Evolutionary conservation across 2,329 filamentous ascomycete species (phyloP).

Genomic region (Uncinocarpus reesii): DNA sequence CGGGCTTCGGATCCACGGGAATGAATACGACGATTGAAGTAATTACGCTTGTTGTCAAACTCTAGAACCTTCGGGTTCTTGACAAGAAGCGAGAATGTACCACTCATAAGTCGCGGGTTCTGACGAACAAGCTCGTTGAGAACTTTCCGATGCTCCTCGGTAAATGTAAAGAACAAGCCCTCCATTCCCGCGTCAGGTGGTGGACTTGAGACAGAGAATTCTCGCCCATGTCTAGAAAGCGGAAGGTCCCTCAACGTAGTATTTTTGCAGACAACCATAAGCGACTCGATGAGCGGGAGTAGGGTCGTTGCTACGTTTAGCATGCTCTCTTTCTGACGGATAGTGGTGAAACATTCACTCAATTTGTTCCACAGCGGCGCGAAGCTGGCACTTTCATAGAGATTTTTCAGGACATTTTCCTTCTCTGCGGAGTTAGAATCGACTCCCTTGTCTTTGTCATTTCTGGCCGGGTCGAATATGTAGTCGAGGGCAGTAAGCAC

Average conservation of each 20-base stretch:
- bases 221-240: constrained; percentile 46
- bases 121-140: constrained; percentile 95
- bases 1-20: constrained; percentile 59
- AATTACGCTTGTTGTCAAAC: constrained; percentile 99
- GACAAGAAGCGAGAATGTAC: constrained; percentile 87
- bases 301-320: constrained; percentile 94
- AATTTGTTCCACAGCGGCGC: constrained; percentile 84
- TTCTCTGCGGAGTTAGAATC: constrained; percentile 55
- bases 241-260: constrained; percentile 65
- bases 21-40: constrained; percentile 91
- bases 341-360: constrained; percentile 76
- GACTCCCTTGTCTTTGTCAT: constrained; percentile 42
- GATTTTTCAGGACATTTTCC: constrained; percentile 71
- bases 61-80: constrained; percentile 98
- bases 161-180: constrained; percentile 90
- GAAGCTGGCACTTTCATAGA: constrained; percentile 88
- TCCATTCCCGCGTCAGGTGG: constrained; percentile 73
- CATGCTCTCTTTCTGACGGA: constrained; percentile 87
- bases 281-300: constrained; percentile 81
- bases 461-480: constrained; percentile 71
- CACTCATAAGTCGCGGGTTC: constrained; percentile 97
- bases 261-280: constrained; percentile 99
- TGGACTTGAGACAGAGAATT: constrained; percentile 64
- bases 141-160: constrained; percentile 93
- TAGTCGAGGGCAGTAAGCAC: constrained; percentile 92